Evolutionary conservation across 495 filamentous ascomycete genomes (phyloP), one percentile per base, ranked within the genome.

Genomic region (Lasiosphaeris hirsuta): DNA sequence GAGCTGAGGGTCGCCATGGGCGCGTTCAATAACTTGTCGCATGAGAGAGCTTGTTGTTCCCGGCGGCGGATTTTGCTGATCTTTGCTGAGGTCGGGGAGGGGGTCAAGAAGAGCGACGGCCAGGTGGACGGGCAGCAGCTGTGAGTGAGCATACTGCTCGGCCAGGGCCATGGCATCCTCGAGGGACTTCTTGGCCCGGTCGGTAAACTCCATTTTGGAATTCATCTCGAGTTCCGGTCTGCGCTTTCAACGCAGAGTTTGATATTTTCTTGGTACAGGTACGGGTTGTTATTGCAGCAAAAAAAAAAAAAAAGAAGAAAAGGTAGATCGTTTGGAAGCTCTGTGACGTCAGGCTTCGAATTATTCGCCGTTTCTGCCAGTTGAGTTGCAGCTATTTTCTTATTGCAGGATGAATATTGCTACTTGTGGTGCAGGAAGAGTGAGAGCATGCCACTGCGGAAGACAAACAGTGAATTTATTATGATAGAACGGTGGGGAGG

Each of bases 1-100:
- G 5, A 85, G 78, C 67, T 96, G 94, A 34, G 90, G 80, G 68
- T 98, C 94, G 64, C 94, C 94, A 69, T 96, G 87, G 44, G 94
- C 94, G 46, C 90, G 87, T 64, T 98, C 92, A 46, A 98, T 79
- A 58, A 97, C 93, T 73, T 97, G 94, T 54, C 87, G 85, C 79
- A 97, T 92, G 40, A 97, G 84, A 2, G 92, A 87, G 60, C 80
- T 76, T 3, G 85, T 77, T 45, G 87, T 82, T 13, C 84, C 79
- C 45, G 86, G 81, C 48, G 75, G 70, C 34, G 73, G 70, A 54
- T 83, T 83, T 64, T 86, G 87, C 66, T 85, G 88, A 63, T 90
- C 89, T 70, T 89, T 86, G 34, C 83, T 87, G 52, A 82, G 86
- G 65, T 96, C 90, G 39, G 84, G 76, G 53, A 81, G 81, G 14